Conservation (phyloP, 257 asterid species). For the Paulownia fortunei region DNA sequence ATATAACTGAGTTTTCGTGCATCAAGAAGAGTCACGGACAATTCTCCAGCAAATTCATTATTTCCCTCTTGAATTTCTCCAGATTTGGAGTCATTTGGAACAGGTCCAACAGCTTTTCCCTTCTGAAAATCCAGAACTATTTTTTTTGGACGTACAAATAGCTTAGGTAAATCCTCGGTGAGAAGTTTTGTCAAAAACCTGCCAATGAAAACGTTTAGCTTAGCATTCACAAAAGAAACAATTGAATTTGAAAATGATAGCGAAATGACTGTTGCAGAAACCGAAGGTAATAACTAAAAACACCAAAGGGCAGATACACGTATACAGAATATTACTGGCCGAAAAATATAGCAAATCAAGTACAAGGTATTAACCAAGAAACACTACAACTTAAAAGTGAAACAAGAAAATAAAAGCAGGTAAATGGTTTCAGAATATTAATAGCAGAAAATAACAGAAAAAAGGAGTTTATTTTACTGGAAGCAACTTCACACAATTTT, state of each 20-base stretch:
- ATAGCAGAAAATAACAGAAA: not conserved
- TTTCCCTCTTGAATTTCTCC: slow-evolving; percentile 89
- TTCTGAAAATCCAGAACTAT: slow-evolving; percentile 91
- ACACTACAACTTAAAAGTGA: not conserved
- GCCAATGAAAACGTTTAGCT: slow-evolving; percentile 28
- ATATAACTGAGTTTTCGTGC: slow-evolving; percentile 84
- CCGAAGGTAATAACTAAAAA: not conserved
- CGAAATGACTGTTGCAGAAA: slow-evolving; percentile 8
- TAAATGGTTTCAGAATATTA: slow-evolving; percentile 10
- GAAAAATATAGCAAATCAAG: not conserved
- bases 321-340: not conserved
- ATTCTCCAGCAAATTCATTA: slow-evolving; percentile 82
- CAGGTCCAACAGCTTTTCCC: slow-evolving; percentile 78
- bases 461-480: not conserved
- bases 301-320: not conserved
- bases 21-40: slow-evolving; percentile 91
- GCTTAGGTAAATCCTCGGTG: slow-evolving; percentile 89
- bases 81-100: slow-evolving; percentile 48
- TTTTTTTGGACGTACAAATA: slow-evolving; percentile 96
- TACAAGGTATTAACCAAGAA: not conserved
- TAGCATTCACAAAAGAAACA: slow-evolving; percentile 18
- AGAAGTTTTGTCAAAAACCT: slow-evolving; percentile 95
- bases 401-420: not conserved
- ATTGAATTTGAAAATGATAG: slow-evolving; percentile 7
- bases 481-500: not conserved